These are phyloP conservation scores for Leptographium radiaticola DNA, from an alignment of 2,329 filamentous ascomycete genomes.

Conservation along the genomic window DNA sequence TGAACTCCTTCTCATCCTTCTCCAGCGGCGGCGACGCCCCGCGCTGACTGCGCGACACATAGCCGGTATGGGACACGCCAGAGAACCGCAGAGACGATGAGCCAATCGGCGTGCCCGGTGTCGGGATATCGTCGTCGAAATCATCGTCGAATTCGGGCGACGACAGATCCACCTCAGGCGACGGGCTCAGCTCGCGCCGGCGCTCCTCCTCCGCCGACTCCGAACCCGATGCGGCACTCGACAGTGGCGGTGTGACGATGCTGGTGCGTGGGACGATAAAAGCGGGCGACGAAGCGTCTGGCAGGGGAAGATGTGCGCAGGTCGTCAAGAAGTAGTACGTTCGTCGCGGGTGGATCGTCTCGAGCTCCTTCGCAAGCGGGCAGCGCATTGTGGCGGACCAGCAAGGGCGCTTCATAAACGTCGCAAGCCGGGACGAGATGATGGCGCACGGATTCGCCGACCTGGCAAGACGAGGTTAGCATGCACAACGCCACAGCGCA, in stretches of 20 bases:
- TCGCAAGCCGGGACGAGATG: slow-evolving; percentile 80
- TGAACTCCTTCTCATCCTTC: slow-evolving; percentile 93
- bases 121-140: slow-evolving; percentile 41
- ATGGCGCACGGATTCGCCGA: slow-evolving; percentile 93
- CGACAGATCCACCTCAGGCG: slow-evolving; percentile 85
- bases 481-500: not conserved
- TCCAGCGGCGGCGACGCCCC: slow-evolving; percentile 82
- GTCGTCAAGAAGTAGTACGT: slow-evolving; percentile 95
- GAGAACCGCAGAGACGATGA: slow-evolving; percentile 42
- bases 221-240: slow-evolving; percentile 51
- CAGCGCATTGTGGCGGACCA: slow-evolving; percentile 71
- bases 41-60: slow-evolving; percentile 33
- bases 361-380: slow-evolving; percentile 83
- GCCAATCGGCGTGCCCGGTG: slow-evolving; percentile 49
- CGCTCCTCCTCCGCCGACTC: slow-evolving; percentile 60
- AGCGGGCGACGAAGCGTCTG: slow-evolving; percentile 39
- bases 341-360: slow-evolving; percentile 82
- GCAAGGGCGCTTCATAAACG: slow-evolving; percentile 76
- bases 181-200: slow-evolving; percentile 65
- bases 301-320: slow-evolving; percentile 70
- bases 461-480: slow-evolving; percentile 32
- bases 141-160: slow-evolving; percentile 70
- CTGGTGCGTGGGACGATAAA: slow-evolving; percentile 33
- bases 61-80: slow-evolving; percentile 22
- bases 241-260: slow-evolving; percentile 75